Base-by-base conservation (phyloP, 2,329 filamentous ascomycete genomes). In the Thelonectria olida region DNA sequence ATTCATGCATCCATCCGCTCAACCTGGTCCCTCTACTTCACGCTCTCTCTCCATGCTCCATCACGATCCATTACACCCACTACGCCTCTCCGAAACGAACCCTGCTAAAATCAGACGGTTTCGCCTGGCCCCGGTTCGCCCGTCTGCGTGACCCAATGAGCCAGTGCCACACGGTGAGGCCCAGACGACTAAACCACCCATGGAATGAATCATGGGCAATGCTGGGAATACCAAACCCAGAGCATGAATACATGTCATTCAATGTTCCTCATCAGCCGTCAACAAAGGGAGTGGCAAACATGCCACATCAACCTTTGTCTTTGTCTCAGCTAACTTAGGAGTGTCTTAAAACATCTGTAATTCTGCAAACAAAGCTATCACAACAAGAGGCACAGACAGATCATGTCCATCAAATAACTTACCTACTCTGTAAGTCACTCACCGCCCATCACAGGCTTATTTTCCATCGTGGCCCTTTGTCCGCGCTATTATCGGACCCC, bases 111-210 rank as follows among this genome's bases (percentile, higher is more conserved):
- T 63, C 61, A 50, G 61, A 59, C 53, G 61, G 57, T 63, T 53
- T 61, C 39, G 34, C 44, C 49, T 54, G 60, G 58, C 67, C 67
- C 66, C 55, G 55, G 52, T 41, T 45, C 61, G 56, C 58, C 39
- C 27, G 59, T 42, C 58, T 56, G 53, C 55, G 60, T 62, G 61
- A 68, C 63, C 69, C 69, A 72, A 72, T 72, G 62, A 72, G 67
- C 69, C 69, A 53, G 58, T 69, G 69, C 69, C 69, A 72, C 69
- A 71, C 64, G 59, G 31, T 63, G 36, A 47, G 39, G 50, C 63
- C 63, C 69, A 66, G 34, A 44, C 45, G 22, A 22, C 39, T 42
- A 55, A 61, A 55, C 58, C 52, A 36, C 53, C 51, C 47, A 25
- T 45, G 58, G 51, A 41, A 55, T 61, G 17, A 54, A 45, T 55